Conservation (phyloP, 495 filamentous ascomycete genomes). For the Beverwykella pulmonaria region DNA sequence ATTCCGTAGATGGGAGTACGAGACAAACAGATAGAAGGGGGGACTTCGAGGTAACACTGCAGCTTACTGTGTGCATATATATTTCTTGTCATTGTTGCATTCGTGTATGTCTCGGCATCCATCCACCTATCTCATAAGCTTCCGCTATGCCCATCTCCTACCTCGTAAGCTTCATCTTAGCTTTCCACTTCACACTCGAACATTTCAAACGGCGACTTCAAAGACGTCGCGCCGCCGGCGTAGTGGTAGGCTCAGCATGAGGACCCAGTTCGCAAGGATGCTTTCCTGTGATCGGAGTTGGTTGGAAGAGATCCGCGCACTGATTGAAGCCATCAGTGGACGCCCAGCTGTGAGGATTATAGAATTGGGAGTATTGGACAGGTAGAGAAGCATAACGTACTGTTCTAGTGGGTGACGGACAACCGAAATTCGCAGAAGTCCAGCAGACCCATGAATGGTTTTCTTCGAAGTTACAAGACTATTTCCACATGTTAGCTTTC, state of each 20-base stretch:
- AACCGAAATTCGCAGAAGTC: conserved; percentile 13
- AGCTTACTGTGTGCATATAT: background rate
- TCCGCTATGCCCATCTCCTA: background rate
- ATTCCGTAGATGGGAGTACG: background rate
- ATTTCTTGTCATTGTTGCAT: conserved; percentile 6
- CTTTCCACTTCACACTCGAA: background rate
- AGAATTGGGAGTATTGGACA: background rate
- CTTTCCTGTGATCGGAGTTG: conserved; percentile 9
- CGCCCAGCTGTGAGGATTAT: background rate
- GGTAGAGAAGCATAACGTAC: conserved; percentile 17
- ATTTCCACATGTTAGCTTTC: conserved; percentile 9
- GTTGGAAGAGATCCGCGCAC: conserved; percentile 14
- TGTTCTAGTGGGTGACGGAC: conserved; percentile 17
- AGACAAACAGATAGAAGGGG: background rate
- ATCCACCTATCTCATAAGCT: background rate
- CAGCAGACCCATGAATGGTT: conserved; percentile 23
- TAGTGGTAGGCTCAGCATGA: background rate
- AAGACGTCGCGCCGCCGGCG: background rate
- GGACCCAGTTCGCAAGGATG: conserved; percentile 20
- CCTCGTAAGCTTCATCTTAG: background rate
- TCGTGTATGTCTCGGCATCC: background rate
- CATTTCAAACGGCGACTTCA: background rate
- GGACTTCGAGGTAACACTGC: conserved; percentile 20
- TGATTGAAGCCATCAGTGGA: background rate
- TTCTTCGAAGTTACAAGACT: conserved; percentile 31